Conservation (phyloP, 2,329 filamentous ascomycete species). For the Scolecobasidium constrictum region DNA sequence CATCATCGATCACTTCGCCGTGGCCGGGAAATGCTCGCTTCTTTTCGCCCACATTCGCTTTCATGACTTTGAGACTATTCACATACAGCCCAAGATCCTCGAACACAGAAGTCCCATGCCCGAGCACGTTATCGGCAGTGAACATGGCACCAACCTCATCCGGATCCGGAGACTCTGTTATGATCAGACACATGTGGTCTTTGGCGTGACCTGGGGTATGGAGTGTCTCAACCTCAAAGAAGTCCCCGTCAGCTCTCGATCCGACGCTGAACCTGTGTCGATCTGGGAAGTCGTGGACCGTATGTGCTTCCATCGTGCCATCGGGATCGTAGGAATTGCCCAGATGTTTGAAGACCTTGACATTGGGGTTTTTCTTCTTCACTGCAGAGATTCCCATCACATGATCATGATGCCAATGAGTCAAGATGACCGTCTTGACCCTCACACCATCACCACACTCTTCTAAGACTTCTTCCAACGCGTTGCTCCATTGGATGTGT, state of each 20-base stretch:
- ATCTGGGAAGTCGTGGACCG: background rate
- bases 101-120: background rate
- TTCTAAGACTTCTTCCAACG: background rate
- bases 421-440: background rate
- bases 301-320: background rate
- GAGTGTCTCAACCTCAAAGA: background rate
- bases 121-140: background rate
- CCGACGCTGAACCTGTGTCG: background rate
- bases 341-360: background rate
- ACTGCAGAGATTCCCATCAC: background rate
- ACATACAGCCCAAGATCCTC: background rate
- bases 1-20: background rate
- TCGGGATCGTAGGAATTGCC: background rate
- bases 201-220: background rate
- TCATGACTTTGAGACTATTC: background rate
- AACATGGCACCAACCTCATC: background rate
- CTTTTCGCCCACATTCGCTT: background rate
- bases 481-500: background rate
- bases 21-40: constrained; percentile 1
- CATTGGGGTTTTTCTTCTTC: background rate
- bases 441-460: background rate
- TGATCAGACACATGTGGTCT: constrained; percentile 1
- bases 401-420: background rate
- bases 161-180: background rate
- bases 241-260: background rate